Percentiles rank a stretch among this genome's conserved stretches.
phyloP scores from a whole-genome alignment of 2,329 filamentous ascomycete genomes.

The Ophiosphaerella herpotricha region DNA sequence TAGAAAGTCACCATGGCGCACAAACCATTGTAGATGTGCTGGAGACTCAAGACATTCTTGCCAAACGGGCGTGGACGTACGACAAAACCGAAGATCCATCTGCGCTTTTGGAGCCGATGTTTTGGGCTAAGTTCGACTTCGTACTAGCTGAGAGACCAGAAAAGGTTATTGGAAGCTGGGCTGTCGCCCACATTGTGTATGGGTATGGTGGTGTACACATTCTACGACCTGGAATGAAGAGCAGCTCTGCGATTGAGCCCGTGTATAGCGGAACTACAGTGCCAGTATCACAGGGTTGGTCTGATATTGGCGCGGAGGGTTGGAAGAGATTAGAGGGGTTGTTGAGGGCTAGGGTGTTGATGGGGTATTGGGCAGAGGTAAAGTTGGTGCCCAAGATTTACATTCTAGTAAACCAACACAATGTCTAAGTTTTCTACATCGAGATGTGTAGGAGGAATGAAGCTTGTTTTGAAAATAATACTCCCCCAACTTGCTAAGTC shows the following conservation, averaged over 20 bases:
- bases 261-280: conserved; percentile 15
- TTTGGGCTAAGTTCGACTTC: conserved; percentile 65
- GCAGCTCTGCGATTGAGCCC: conserved; percentile 18
- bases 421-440: not conserved
- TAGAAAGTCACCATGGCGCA: conserved; percentile 44
- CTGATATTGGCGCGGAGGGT: conserved; percentile 17
- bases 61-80: conserved; percentile 55
- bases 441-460: not conserved
- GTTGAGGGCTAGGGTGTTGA: conserved; percentile 42
- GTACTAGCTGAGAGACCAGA: conserved; percentile 59
- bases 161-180: conserved; percentile 57
- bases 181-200: conserved; percentile 54
- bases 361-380: conserved; percentile 61
- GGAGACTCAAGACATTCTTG: conserved; percentile 20
- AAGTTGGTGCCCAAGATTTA: conserved; percentile 59
- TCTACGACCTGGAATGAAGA: conserved; percentile 50
- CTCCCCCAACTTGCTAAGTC: not conserved
- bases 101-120: conserved; percentile 53
- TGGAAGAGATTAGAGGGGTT: conserved; percentile 41
- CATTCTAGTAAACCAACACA: conserved; percentile 45
- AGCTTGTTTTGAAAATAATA: too few species aligned
- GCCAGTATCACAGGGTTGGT: conserved; percentile 19
- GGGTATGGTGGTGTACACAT: conserved; percentile 58
- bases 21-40: conserved; percentile 35
- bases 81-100: conserved; percentile 63